A percentile compares a stretch with the other conserved stretches of the same genome.
Conservation (phyloP, 1,139 yeast genomes). For the Blastobotrys malaysiensis region DNA sequence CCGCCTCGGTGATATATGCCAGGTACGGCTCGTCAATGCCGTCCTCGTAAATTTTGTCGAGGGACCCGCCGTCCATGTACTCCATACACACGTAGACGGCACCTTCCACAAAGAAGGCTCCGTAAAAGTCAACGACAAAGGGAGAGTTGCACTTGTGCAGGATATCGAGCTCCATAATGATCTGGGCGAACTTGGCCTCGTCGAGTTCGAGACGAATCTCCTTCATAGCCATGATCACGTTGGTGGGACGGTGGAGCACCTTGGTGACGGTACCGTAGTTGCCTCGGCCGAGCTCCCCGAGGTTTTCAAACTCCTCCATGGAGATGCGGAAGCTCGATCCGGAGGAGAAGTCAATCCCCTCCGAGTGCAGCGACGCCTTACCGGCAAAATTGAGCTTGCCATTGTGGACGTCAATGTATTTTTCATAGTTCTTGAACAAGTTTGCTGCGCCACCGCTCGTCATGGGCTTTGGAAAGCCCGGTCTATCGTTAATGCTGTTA, state of each 20-base stretch:
- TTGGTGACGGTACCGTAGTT: slow-evolving; percentile 94
- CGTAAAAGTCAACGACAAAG: slow-evolving; percentile 89
- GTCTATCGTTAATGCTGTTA: background rate
- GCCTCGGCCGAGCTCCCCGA: slow-evolving; percentile 89
- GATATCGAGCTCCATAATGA: slow-evolving; percentile 91
- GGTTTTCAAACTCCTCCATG: slow-evolving; percentile 73
- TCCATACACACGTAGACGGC: slow-evolving; percentile 99
- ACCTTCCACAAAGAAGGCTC: slow-evolving; percentile 96
- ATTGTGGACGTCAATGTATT: slow-evolving; percentile 83
- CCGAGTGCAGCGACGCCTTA: slow-evolving; percentile 83
- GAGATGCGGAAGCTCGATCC: slow-evolving; percentile 79
- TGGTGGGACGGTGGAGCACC: slow-evolving; percentile 91
- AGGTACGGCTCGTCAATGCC: slow-evolving; percentile 80
- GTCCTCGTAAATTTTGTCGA: slow-evolving; percentile 75
- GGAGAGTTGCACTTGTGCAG: slow-evolving; percentile 87
- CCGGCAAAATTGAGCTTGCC: slow-evolving; percentile 92
- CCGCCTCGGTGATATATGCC: slow-evolving; percentile 77
- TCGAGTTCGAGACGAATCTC: slow-evolving; percentile 90
- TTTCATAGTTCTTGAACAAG: slow-evolving; percentile 70
- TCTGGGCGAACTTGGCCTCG: slow-evolving; percentile 86
- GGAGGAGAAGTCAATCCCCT: slow-evolving; percentile 84
- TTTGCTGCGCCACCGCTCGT: slow-evolving; percentile 13
- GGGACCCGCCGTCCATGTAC: slow-evolving; percentile 95
- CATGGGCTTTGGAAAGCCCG: background rate
- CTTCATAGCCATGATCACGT: slow-evolving; percentile 93